Evolutionary conservation across 1,284 basidiomycete species (phyloP), one percentile per base, ranked within the genome.

Genomic region (Ceratobasidium sp.): DNA sequence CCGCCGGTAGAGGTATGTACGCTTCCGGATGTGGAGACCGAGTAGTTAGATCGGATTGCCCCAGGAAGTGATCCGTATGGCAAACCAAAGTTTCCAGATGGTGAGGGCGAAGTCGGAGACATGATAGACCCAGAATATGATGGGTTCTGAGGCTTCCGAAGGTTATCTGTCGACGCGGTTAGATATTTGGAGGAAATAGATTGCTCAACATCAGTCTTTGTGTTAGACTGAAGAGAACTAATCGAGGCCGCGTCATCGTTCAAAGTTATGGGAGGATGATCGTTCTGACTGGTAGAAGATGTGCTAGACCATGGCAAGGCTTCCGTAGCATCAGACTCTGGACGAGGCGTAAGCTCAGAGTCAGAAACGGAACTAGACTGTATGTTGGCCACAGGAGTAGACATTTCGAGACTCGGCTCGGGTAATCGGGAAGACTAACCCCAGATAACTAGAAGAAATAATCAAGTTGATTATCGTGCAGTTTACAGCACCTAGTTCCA

Each of bases 281-380:
- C n/a, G 34, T 49, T 29, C 7, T n/a, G 37, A n/a, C 37, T 65
- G 7, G 17, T 17, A 19, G 69, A 44, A 25, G 67, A 54, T 5
- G 52, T 70, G 8, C 34, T 25, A 7, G 69, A 71, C 69, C 69
- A 71, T 32, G 69, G 69, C n/a, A 44, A 43, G 19, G 29, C 44
- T 34, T 71, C 69, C 15, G 56, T 22, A 19, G 25, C 69, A 37
- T 71, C 69, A n/a, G 57, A 61, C 49, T 71, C 69, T 19, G 69
- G 69, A 22, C 69, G 69, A 29, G 69, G 69, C 25, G 69, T 71
- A 17, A 71, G 69, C 40, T 71, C 69, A 46, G 69, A 71, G 29
- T 71, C 69, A 40, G 69, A 71, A n/a, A 34, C 15, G 25, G 52
- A 43, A 29, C 40, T 51, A 49, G 62, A 46, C 11, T n/a, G 37